phyloP scores from a whole-genome alignment of 176 grass and related monocot genomes.

The Stipa capillata region DNA sequence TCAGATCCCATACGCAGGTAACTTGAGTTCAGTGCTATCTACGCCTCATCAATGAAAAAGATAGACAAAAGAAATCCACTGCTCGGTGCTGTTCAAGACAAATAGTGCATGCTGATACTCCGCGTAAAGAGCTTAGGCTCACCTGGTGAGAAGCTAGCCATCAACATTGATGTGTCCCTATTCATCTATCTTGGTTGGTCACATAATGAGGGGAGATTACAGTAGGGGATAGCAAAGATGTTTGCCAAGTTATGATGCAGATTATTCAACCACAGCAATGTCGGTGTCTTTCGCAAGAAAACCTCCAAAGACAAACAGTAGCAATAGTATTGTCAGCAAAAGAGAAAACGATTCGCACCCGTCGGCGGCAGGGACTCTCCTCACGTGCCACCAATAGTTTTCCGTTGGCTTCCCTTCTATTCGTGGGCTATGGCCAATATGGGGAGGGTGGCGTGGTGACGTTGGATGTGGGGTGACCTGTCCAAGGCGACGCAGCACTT shows the following conservation, averaged over 20 bases:
- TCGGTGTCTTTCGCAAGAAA: not conserved
- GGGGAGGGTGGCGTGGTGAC: no score
- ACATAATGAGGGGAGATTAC: no score
- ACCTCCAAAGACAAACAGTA: not conserved
- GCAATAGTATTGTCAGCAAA: no score
- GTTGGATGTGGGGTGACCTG: no score
- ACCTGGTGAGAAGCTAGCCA: not conserved
- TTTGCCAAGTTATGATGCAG: not conserved
- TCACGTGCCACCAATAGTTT: no score
- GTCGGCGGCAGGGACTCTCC: no score
- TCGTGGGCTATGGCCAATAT: no score
- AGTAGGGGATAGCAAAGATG: not conserved
- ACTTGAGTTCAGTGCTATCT: not conserved
- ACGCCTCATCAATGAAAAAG: not conserved
- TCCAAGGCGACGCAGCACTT: no score
- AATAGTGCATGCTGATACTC: not conserved
- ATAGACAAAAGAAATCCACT: not conserved
- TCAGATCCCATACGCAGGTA: not conserved
- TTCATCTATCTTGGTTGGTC: not conserved
- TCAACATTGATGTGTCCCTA: not conserved
- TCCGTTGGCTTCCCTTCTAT: no score
- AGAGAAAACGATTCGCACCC: no score
- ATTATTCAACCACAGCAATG: conserved; percentile 1
- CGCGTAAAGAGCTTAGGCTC: not conserved
- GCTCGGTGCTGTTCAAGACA: not conserved